Evolutionary conservation across 352 stramenopile species (phyloP), one percentile per base, ranked within the genome.

Genomic region (Phytophthora nicotianae): DNA sequence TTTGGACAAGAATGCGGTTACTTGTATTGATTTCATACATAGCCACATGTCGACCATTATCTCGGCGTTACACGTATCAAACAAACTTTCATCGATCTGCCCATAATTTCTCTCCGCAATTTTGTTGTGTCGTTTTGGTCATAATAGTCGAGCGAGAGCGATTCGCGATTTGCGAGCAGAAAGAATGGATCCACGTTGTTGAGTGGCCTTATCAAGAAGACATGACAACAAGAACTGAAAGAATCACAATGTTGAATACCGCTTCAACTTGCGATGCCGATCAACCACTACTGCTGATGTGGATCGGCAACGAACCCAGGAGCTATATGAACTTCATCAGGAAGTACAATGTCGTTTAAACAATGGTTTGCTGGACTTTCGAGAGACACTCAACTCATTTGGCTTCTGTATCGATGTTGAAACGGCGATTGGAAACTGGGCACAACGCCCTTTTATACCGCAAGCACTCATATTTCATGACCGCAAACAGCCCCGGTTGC

Each of bases 351-450:
- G n/a, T n/a, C n/a, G n/a, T n/a, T n/a, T n/a, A n/a, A n/a, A n/a
- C n/a, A n/a, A n/a, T n/a, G n/a, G n/a, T 29, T 29, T 29, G 19
- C 40, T 24, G 10, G 41, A 40, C 46, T 41, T 13, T 29, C 24
- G 24, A n/a, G n/a, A n/a, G n/a, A n/a, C n/a, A n/a, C n/a, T n/a
- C 24, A 9, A 40, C 46, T 52, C 5, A 40, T n/a, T 52, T 52
- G 46, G 11, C 46, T 40, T 41, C 24, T 24, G 26, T 53, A 53
- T 40, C 19, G 19, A 32, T 35, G 11, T 26, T 32, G 37, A 50
- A 59, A 59, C 40, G 17, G 19, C 42, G 26, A 49, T 59, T 26
- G 1, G 10, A 13, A 60, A 51, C 41, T 51, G 41, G 51, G 27
- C 26, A 60, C 40, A 4, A 3, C 38, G 29, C 52, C 14, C 21